phyloP scores from a whole-genome alignment of 768 basidiomycete genomes.

The Kwoniella shandongensis region DNA sequence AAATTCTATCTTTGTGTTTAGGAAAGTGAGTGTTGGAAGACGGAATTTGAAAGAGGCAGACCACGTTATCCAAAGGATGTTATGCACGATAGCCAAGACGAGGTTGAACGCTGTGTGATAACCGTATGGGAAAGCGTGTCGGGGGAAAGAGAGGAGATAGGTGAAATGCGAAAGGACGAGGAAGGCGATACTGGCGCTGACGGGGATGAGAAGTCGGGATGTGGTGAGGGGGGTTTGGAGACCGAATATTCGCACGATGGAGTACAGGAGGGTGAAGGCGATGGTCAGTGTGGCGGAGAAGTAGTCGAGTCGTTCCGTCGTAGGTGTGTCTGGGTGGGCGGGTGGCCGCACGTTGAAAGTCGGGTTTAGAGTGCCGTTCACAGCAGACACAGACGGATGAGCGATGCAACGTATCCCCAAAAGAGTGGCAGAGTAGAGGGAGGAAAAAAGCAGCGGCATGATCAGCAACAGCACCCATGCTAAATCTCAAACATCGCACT shows the following conservation, averaged over 20 bases:
- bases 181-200: constrained; percentile 56
- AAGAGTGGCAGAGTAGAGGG: too few species aligned
- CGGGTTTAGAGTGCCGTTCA: too few species aligned
- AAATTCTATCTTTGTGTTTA: constrained; percentile 55
- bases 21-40: constrained; percentile 60
- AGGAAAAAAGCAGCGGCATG: too few species aligned
- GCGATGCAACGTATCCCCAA: too few species aligned
- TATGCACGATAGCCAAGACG: constrained; percentile 71
- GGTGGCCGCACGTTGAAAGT: too few species aligned
- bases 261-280: constrained; percentile 74
- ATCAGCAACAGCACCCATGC: too few species aligned
- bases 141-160: constrained; percentile 72
- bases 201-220: constrained; percentile 24
- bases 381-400: too few species aligned
- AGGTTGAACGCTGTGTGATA: constrained; percentile 91
- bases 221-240: constrained; percentile 59
- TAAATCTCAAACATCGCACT: constrained; percentile 34
- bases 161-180: constrained; percentile 69
- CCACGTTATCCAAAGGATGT: constrained; percentile 77
- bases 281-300: constrained; percentile 89
- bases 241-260: constrained; percentile 72
- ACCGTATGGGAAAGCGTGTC: constrained; percentile 74
- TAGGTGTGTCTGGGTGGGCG: constrained; percentile 75
- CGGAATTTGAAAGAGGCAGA: constrained; percentile 53
- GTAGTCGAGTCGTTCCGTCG: constrained; percentile 90